Conservation (phyloP, 2,329 filamentous ascomycete genomes). For the Fusarium sp. region DNA sequence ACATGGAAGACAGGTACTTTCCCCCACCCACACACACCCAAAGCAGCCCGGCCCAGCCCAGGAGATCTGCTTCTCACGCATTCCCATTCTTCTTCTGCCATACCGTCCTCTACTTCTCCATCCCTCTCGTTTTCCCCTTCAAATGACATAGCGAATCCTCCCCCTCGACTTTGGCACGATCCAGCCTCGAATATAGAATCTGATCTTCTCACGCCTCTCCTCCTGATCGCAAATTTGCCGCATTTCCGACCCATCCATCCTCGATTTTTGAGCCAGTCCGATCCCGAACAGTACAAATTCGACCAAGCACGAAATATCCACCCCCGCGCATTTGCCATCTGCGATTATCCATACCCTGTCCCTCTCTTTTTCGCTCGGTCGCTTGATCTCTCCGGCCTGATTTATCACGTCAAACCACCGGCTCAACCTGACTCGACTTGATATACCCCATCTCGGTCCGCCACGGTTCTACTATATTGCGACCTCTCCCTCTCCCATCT, state of each 20-base stretch:
- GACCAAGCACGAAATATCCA: conserved; percentile 31
- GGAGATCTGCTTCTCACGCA: conserved; percentile 27
- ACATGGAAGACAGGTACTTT: conserved; percentile 1
- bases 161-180: conserved; percentile 11
- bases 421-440: neutral
- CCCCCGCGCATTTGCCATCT: conserved; percentile 36
- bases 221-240: neutral
- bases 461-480: neutral
- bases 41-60: neutral
- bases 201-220: neutral
- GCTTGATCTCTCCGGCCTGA: conserved; percentile 20
- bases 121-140: conserved; percentile 25
- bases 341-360: conserved; percentile 26
- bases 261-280: neutral
- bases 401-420: conserved; percentile 18
- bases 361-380: conserved; percentile 28
- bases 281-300: conserved; percentile 24
- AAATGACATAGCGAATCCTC: conserved; percentile 15
- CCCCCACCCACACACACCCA: conserved; percentile 24
- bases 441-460: conserved; percentile 1
- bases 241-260: conserved; percentile 1
- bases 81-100: conserved; percentile 37
- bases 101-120: conserved; percentile 33
- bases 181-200: neutral
- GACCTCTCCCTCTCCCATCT: neutral